Percentiles rank a stretch among this genome's conserved stretches.
Evolutionary conservation across 148 eudicot genomes (phyloP).

Genomic region (Silene uniflora): DNA sequence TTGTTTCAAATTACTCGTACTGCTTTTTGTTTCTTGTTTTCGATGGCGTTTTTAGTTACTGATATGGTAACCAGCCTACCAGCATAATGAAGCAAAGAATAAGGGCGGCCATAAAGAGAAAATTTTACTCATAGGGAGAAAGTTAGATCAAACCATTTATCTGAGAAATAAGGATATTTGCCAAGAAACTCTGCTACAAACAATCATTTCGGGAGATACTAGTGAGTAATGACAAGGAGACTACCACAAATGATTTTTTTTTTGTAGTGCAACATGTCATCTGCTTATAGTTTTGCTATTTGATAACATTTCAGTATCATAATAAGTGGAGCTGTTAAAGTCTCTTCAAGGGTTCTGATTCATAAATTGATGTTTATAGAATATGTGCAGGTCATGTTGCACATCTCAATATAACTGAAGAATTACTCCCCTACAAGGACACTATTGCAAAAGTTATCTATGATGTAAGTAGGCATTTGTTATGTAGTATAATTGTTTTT

Average conservation of each 20-base stretch:
- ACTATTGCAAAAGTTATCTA: constrained; percentile 85
- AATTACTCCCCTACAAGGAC: constrained; percentile 83
- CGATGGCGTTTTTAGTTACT: neutral
- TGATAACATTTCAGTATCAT: neutral
- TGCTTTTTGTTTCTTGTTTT: neutral
- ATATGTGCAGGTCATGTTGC: constrained; percentile 88
- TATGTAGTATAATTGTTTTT: neutral
- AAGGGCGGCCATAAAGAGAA: neutral
- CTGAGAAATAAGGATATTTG: neutral
- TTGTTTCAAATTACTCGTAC: neutral
- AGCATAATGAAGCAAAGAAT: neutral
- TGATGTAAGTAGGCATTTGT: constrained; percentile 60
- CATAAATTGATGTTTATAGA: constrained; percentile 24
- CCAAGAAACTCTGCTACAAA: neutral
- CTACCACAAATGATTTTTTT: neutral
- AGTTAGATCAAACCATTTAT: neutral
- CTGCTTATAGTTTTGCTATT: neutral
- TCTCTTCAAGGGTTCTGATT: constrained; percentile 3
- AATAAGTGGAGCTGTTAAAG: neutral
- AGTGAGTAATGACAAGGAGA: neutral
- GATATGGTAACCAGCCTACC: neutral
- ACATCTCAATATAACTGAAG: constrained; percentile 90
- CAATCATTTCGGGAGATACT: neutral
- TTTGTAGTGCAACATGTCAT: neutral
- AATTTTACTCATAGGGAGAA: neutral